phyloP scores from a whole-genome alignment of 2,329 filamentous ascomycete species.

The Podosphaera xanthii region DNA sequence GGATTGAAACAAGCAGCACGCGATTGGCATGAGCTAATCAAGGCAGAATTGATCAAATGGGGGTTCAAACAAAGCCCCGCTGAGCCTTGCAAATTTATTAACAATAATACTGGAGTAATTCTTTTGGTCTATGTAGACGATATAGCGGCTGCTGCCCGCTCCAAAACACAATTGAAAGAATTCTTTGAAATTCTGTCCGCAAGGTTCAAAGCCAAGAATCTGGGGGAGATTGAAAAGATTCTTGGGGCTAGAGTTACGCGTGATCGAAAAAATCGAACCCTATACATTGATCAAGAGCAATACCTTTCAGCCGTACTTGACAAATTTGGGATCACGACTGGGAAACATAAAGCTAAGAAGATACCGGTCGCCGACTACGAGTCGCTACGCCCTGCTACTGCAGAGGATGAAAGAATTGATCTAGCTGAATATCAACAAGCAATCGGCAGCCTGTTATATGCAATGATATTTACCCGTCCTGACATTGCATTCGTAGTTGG shows the following conservation, averaged over 20 bases:
- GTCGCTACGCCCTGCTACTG: background rate
- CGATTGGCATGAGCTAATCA: background rate
- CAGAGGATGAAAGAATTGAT: background rate
- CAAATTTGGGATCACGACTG: background rate
- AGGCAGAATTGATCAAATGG: background rate
- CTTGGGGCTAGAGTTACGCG: background rate
- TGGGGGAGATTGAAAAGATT: conserved; percentile 1
- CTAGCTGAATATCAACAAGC: background rate
- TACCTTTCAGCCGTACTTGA: background rate
- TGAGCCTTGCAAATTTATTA: background rate
- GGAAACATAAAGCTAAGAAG: background rate
- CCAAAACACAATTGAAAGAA: background rate
- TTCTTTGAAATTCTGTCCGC: background rate
- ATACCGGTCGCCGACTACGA: background rate
- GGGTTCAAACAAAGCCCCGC: background rate
- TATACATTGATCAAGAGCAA: background rate
- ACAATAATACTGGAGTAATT: background rate
- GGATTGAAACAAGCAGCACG: background rate
- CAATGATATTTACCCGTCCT: background rate
- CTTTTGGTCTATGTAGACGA: background rate
- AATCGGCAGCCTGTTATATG: background rate
- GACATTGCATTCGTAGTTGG: background rate
- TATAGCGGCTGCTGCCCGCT: background rate
- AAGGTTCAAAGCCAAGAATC: background rate
- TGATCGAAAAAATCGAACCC: background rate